Evolutionary conservation across 352 stramenopile genomes (phyloP), one percentile per base, ranked within the genome.

Genomic region (Elongisporangium senticosum): DNA sequence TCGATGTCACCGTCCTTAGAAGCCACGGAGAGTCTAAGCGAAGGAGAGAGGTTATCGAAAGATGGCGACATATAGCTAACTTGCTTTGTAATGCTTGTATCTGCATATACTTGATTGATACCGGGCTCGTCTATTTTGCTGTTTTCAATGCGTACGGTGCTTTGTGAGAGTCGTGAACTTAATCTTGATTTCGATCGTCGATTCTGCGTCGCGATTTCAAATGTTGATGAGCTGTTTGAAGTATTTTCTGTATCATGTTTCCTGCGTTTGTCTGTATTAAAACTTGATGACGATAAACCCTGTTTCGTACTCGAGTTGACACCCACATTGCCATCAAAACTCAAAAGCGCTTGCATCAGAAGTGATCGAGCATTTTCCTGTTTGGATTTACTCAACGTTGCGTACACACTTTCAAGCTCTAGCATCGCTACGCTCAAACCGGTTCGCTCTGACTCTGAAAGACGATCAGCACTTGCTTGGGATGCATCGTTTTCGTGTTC

Each of bases 371-470:
- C 67, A 3, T 68, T 59, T 23, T 81, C 52, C 24, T 81, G 70
- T 49, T 83, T 87, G 4, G 47, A 21, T 11, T 59, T 54, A 10
- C 52, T 61, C 63, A 86, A 73, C 0, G 68, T 72, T 5, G 72
- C 58, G 33, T 71, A 84, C 11, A 82, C 48, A 21, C 48, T 76
- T 40, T 89, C 75, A 11, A 89, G 61, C 17, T 89, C 76, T 7
- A 87, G 40, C 4, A 87, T 55, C 22, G 75, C 61, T 10, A 43
- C 58, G 24, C 74, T 68, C 0, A 89, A 20, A 23, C 62, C 56
- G 3, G 74, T 56, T n/a, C 65, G 66, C 21, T 89, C 78, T 10
- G 59, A 53, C n/a, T 74, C 68, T 2, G 59, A 84, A 37, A 86
- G 51, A 11, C 48, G 39, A 11, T 24, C 39, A 15, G 47, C 52